Conservation (phyloP, 2,329 filamentous ascomycete species). For the Ramularia endophylla region DNA sequence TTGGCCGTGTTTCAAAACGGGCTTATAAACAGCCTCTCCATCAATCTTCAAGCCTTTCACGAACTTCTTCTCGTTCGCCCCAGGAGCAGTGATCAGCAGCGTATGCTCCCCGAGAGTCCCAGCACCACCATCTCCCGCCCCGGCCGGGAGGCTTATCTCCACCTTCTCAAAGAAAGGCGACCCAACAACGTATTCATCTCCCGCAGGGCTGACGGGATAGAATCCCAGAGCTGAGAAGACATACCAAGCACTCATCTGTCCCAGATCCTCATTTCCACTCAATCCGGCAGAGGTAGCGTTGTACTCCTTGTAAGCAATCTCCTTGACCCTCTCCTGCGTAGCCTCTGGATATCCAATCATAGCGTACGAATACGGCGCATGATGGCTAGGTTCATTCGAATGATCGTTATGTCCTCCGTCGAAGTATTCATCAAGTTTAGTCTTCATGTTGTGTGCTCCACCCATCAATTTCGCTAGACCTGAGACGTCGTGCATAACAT, state of each 20-base stretch:
- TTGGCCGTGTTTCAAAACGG: constrained; percentile 37
- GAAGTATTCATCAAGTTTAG: constrained; percentile 43
- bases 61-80: constrained; percentile 37
- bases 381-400: constrained; percentile 45
- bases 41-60: constrained; percentile 39
- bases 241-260: constrained; percentile 49
- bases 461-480: constrained; percentile 40
- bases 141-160: constrained; percentile 34
- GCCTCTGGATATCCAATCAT: constrained; percentile 36
- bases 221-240: constrained; percentile 44
- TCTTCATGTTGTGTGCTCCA: constrained; percentile 34
- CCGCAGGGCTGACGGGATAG: constrained; percentile 43
- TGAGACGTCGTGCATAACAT: constrained; percentile 42
- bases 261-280: constrained; percentile 45
- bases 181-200: constrained; percentile 42
- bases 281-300: constrained; percentile 43
- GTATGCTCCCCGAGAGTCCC: constrained; percentile 18
- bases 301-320: constrained; percentile 38
- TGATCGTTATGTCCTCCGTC: constrained; percentile 43
- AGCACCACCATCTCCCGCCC: constrained; percentile 27
- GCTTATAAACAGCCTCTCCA: constrained; percentile 30
- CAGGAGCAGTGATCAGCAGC: constrained; percentile 38
- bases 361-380: constrained; percentile 44
- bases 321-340: constrained; percentile 36
- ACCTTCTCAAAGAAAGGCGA: constrained; percentile 44